Conservation (phyloP, 345 rosid genomes). For the Pistacia atlantica region DNA sequence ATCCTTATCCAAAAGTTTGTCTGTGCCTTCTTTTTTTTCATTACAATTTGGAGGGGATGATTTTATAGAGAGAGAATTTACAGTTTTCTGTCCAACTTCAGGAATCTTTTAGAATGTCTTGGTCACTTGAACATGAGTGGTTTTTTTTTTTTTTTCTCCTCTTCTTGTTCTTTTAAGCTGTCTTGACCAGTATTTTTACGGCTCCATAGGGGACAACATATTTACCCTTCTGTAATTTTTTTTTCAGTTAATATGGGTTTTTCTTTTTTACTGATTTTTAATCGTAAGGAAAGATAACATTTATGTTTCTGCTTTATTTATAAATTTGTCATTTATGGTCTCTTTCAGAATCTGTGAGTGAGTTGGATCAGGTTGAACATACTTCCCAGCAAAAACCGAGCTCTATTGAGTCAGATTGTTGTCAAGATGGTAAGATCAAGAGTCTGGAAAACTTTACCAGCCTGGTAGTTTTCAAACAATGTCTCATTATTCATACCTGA, state of each 20-base stretch:
- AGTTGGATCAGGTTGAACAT: constrained; percentile 56
- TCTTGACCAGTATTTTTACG: neutral
- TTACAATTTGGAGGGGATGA: too few relatives aligned
- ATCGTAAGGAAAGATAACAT: neutral
- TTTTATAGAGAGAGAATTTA: too few relatives aligned
- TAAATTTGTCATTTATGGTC: neutral
- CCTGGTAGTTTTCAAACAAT: constrained; percentile 29
- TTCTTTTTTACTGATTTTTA: too few relatives aligned
- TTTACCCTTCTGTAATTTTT: too few relatives aligned
- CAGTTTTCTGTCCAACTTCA: too few relatives aligned
- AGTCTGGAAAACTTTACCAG: constrained; percentile 24
- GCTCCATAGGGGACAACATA: neutral
- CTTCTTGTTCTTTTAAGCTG: too few relatives aligned
- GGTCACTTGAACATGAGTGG: neutral
- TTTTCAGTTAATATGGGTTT: too few relatives aligned
- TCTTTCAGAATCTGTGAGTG: constrained; percentile 56
- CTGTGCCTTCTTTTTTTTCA: too few relatives aligned
- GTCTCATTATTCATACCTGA: constrained; percentile 38
- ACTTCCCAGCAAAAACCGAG: constrained; percentile 54
- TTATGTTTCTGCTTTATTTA: neutral
- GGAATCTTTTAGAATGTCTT: too few relatives aligned
- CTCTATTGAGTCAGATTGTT: constrained; percentile 55
- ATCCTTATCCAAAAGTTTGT: neutral
- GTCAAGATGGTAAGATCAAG: constrained; percentile 73
- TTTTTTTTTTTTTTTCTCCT: too few relatives aligned